Evolutionary conservation across 805 yeast species (phyloP).

Genomic region (Yamadazyma olivae): DNA sequence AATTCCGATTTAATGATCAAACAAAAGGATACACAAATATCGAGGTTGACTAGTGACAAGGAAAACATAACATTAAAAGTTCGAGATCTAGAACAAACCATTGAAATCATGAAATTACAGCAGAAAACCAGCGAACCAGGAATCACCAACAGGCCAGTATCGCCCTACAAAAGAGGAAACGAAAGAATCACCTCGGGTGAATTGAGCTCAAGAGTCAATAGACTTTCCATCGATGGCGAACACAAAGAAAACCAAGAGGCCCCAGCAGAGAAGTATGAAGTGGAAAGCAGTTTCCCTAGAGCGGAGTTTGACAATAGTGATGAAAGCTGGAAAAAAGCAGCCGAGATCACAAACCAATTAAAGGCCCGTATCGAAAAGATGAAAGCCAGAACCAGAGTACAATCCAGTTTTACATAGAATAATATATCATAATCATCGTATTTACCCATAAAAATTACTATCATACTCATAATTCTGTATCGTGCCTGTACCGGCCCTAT

Average conservation of each 20-base stretch:
- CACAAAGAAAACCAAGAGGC: constrained; percentile 3
- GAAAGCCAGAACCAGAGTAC: constrained; percentile 56
- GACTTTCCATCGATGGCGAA: constrained; percentile 33
- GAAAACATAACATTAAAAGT: constrained; percentile 55
- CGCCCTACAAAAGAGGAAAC: neutral
- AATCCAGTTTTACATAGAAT: neutral
- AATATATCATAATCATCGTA: too few species aligned
- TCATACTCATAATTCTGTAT: too few species aligned
- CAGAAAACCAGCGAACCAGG: constrained; percentile 10
- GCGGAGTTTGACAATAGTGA: constrained; percentile 35
- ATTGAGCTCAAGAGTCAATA: constrained; percentile 38
- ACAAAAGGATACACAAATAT: constrained; percentile 67
- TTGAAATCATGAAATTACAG: constrained; percentile 26
- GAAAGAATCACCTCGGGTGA: constrained; percentile 29
- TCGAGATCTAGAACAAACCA: constrained; percentile 49
- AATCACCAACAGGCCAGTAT: neutral
- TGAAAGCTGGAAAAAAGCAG: constrained; percentile 86
- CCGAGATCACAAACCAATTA: constrained; percentile 82
- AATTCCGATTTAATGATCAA: constrained; percentile 50
- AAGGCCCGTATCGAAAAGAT: constrained; percentile 86
- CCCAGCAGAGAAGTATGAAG: neutral
- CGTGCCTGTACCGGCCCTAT: too few species aligned
- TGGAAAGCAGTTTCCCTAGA: neutral
- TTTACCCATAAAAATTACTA: too few species aligned
- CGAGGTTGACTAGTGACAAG: constrained; percentile 57